A percentile compares a stretch with the other conserved stretches of the same genome.
These are phyloP conservation scores for Madurella mycetomatis DNA, from an alignment of 2,329 filamentous ascomycete species.

Conservation along the genomic window DNA sequence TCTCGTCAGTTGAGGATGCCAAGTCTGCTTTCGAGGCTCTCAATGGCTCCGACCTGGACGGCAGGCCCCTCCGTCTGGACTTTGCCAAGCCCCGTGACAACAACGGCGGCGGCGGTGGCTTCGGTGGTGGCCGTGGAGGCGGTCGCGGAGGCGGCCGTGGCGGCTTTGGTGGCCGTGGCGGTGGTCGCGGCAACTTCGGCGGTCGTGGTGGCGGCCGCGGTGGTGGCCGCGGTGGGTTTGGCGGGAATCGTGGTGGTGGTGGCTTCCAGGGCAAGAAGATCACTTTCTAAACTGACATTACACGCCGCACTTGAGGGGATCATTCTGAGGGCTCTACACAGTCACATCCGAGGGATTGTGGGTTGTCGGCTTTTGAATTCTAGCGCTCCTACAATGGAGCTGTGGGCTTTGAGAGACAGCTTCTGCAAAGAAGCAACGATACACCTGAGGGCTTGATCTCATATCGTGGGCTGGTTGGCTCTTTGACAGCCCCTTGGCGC, in stretches of 20 bases:
- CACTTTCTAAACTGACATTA: slow-evolving; percentile 40
- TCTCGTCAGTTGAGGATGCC: slow-evolving; percentile 76
- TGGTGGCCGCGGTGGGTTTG: slow-evolving; percentile 47
- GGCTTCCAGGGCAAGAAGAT: slow-evolving; percentile 76
- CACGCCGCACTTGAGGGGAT: slow-evolving; percentile 36
- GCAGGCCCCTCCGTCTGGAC: slow-evolving; percentile 77
- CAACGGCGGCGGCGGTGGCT: slow-evolving; percentile 48
- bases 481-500: slow-evolving; percentile 29
- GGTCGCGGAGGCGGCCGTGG: slow-evolving; percentile 50
- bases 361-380: slow-evolving; percentile 53
- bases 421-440: slow-evolving; percentile 43
- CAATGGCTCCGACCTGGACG: slow-evolving; percentile 60
- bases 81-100: slow-evolving; percentile 61
- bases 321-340: slow-evolving; percentile 43
- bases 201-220: slow-evolving; percentile 47
- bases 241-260: slow-evolving; percentile 41
- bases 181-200: slow-evolving; percentile 42
- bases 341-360: slow-evolving; percentile 50
- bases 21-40: slow-evolving; percentile 64
- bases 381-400: slow-evolving; percentile 33
- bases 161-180: slow-evolving; percentile 34
- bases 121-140: slow-evolving; percentile 44
- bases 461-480: slow-evolving; percentile 32
- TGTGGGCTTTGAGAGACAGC: slow-evolving; percentile 53
- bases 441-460: slow-evolving; percentile 51